Conservation (phyloP, 164 flowering plant genomes). For the Magnolia kwangsiensis region DNA sequence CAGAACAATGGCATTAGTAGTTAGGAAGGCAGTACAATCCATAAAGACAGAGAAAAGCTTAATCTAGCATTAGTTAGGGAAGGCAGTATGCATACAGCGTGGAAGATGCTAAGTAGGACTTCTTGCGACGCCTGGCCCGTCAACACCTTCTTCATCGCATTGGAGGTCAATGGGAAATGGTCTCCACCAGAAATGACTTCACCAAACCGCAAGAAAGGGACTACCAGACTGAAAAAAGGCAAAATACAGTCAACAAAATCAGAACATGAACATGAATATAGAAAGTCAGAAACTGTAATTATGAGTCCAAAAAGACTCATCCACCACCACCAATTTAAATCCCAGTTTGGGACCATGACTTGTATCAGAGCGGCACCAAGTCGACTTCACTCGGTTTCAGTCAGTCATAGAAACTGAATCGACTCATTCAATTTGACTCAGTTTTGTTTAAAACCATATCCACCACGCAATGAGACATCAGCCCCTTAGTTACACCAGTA, state of each 20-base stretch:
- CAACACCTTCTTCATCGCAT: conserved; percentile 83
- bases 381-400: neutral
- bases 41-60: neutral
- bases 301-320: neutral
- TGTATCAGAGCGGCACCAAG: neutral
- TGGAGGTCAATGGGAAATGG: conserved; percentile 85
- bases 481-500: neutral
- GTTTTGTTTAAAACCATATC: neutral
- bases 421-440: neutral
- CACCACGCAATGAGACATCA: neutral
- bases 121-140: conserved; percentile 89
- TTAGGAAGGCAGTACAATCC: neutral
- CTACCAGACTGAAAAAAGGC: conserved; percentile 51
- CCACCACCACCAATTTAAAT: no score
- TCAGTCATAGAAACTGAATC: neutral
- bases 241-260: conserved; percentile 1
- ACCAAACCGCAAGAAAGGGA: conserved; percentile 90
- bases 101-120: conserved; percentile 63
- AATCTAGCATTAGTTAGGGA: neutral
- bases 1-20: neutral
- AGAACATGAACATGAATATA: neutral
- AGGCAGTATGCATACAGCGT: conserved; percentile 45
- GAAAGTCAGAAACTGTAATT: neutral
- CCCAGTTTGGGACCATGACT: no score
- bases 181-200: conserved; percentile 76